Percentiles rank a stretch among this genome's conserved stretches.
Conservation (phyloP, 2,329 filamentous ascomycete genomes). For the Aureobasidium zeae region DNA sequence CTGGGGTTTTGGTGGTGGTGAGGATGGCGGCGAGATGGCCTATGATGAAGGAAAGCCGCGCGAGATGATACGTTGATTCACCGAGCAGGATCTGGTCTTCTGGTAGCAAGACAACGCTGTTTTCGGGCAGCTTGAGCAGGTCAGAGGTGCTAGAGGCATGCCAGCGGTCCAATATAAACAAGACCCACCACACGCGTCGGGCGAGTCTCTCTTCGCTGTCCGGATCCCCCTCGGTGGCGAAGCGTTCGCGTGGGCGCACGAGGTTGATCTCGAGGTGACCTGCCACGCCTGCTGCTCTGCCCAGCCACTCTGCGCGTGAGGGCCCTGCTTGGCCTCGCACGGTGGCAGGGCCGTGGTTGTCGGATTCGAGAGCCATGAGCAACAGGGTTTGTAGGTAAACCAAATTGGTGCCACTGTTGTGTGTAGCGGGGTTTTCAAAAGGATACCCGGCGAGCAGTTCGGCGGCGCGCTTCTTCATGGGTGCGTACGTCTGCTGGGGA, state of each 20-base stretch:
- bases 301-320: constrained; percentile 49
- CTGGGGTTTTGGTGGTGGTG: constrained; percentile 36
- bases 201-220: constrained; percentile 56
- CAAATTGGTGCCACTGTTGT: constrained; percentile 36
- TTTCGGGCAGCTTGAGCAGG: constrained; percentile 54
- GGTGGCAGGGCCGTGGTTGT: constrained; percentile 44
- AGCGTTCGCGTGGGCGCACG: constrained; percentile 34
- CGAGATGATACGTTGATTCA: constrained; percentile 54
- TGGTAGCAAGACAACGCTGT: constrained; percentile 49
- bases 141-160: constrained; percentile 59
- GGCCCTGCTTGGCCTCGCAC: constrained; percentile 38
- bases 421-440: constrained; percentile 35
- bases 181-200: constrained; percentile 60
- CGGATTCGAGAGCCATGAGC: constrained; percentile 56
- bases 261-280: constrained; percentile 55
- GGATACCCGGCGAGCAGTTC: constrained; percentile 37
- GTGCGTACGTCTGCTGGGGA: constrained; percentile 28
- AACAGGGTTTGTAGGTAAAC: constrained; percentile 59
- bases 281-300: constrained; percentile 55
- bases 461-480: constrained; percentile 34
- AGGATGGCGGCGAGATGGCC: constrained; percentile 45
- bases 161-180: constrained; percentile 65
- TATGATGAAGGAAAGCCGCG: constrained; percentile 53
- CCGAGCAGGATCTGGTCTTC: constrained; percentile 54
- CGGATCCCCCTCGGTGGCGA: constrained; percentile 38